Evolutionary conservation across 2,329 filamentous ascomycete species (phyloP), one percentile per base, ranked within the genome.

Genomic region (Eutypa lata): DNA sequence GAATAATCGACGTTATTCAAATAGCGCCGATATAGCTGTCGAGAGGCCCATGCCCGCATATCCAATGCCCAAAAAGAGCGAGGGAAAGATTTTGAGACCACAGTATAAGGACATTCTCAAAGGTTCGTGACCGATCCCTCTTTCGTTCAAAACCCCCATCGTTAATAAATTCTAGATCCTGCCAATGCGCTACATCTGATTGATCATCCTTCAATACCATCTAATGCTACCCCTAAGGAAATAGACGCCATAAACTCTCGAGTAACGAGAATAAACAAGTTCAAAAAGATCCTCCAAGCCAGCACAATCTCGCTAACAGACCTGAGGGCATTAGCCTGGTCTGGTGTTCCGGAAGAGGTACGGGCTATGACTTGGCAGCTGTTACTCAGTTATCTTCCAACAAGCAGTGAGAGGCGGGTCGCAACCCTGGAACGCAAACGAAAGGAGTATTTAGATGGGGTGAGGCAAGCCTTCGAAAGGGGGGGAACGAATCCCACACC

Each of bases 361-460:
- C 90, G 95, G 52, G 91, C 94, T 48, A 97, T 99, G 88, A 94
- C 93, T n/a, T 99, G 94, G 94, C 92, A 97, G 71, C 79, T 99
- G 22, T 79, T 99, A 19, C 83, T 99, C 22, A 94, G 93, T 53
- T 99, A 99, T 70, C 81, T 99, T 4, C 94, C 95, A 1, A 95
- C 93, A n/a, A 97, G 91, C 67, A 96, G 91, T 63, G 95, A 99
- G 69, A 82, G 94, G 57, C 84, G 95, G 50, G 90, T 97, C 7
- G 83, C 90, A 1, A 94, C 92, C 0, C 78, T 99, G 10, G 94
- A 99, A 68, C 81, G 94, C 54, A 99, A 99, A 71, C 85, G 94
- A 49, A 97, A 93, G 68, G 95, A 99, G 69, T 99, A 99, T 67
- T 76, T 97, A 2, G 94, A 99, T 62, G 94, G 93, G 2, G 93